These are phyloP conservation scores for Termitomyces sp. DNA, from an alignment of 768 basidiomycete genomes.

Conservation along the genomic window DNA sequence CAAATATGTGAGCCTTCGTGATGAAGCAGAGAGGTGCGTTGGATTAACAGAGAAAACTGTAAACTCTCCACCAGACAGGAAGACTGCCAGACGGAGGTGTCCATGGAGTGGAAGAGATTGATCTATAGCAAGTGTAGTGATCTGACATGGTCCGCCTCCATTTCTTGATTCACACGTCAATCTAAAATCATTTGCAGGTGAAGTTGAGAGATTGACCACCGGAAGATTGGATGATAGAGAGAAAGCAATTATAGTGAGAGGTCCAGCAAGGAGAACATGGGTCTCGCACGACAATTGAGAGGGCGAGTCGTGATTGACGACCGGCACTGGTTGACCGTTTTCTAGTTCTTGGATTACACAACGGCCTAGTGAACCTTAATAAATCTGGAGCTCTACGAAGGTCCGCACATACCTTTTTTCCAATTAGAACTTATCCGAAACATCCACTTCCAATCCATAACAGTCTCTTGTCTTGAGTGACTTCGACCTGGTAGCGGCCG, in stretches of 20 bases:
- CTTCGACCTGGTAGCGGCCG: slow-evolving; percentile 54
- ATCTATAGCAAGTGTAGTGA: slow-evolving; percentile 69
- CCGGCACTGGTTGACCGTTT: not conserved
- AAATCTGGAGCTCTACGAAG: not conserved
- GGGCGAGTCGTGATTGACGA: not conserved
- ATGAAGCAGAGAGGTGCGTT: slow-evolving; percentile 32
- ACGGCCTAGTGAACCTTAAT: slow-evolving; percentile 43
- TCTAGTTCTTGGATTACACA: slow-evolving; percentile 43
- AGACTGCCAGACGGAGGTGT: slow-evolving; percentile 45
- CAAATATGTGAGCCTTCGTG: slow-evolving; percentile 41
- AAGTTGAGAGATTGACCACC: slow-evolving; percentile 30
- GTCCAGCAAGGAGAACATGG: slow-evolving; percentile 55
- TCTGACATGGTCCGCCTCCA: slow-evolving; percentile 24
- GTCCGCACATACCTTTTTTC: slow-evolving; percentile 55
- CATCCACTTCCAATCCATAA: slow-evolving; percentile 81
- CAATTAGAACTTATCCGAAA: slow-evolving; percentile 81
- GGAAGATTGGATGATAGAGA: slow-evolving; percentile 30
- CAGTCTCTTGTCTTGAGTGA: slow-evolving; percentile 24
- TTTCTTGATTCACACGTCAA: slow-evolving; percentile 38
- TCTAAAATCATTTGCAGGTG: slow-evolving; percentile 26
- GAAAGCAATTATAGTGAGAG: slow-evolving; percentile 53
- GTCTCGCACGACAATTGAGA: slow-evolving; percentile 15
- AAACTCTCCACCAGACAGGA: slow-evolving; percentile 68
- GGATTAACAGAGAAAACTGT: slow-evolving; percentile 50
- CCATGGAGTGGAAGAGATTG: slow-evolving; percentile 55